These are phyloP conservation scores for Cichorium intybus DNA, from an alignment of 140 eudicot genomes.

Conservation along the genomic window DNA sequence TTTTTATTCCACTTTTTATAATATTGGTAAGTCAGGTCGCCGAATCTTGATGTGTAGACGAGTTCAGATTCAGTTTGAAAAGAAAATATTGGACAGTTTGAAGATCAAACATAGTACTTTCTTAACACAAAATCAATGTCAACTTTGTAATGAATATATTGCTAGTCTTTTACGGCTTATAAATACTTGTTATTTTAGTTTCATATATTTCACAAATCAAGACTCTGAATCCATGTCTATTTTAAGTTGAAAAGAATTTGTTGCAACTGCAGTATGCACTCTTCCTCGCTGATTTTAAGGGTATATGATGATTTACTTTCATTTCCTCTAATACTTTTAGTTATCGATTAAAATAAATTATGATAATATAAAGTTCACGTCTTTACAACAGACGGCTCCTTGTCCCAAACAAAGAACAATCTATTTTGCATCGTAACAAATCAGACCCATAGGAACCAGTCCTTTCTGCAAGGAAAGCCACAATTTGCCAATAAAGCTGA, in stretches of 20 bases:
- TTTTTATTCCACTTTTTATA: slow-evolving; percentile 3
- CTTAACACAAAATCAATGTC: no score
- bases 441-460: no score
- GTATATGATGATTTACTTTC: no score
- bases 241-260: neutral
- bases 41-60: neutral
- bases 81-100: neutral
- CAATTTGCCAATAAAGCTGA: neutral
- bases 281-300: no score
- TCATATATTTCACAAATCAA: neutral
- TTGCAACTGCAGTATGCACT: no score
- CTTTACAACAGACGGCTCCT: no score
- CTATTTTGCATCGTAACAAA: no score
- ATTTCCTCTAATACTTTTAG: no score
- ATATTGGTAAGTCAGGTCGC: slow-evolving; percentile 9
- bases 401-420: no score
- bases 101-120: neutral
- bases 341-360: no score
- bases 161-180: neutral
- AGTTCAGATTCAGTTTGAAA: slow-evolving; percentile 4
- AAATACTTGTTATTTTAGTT: neutral
- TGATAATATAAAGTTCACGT: no score
- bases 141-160: neutral
- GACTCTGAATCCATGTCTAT: neutral
- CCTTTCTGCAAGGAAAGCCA: neutral